These are phyloP conservation scores for Podila epicladia DNA, from an alignment of 192 early-diverging fungal genomes.

Conservation along the genomic window DNA sequence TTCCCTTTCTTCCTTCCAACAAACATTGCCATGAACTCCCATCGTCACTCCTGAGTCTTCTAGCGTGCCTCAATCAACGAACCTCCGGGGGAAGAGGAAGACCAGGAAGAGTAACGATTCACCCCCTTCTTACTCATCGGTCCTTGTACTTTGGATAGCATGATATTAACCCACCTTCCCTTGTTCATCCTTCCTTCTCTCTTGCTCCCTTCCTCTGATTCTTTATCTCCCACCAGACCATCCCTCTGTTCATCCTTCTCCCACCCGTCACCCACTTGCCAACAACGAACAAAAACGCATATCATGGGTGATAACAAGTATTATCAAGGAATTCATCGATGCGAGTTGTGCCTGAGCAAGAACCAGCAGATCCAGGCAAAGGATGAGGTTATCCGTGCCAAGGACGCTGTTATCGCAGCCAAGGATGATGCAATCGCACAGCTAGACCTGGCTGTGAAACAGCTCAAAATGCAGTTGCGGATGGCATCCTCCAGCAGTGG, in stretches of 20 bases:
- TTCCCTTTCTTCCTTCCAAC: neutral
- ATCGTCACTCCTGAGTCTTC: too few species aligned
- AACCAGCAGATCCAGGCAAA: conserved; percentile 27
- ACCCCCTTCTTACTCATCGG: too few species aligned
- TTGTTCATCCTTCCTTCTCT: neutral
- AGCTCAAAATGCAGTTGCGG: conserved; percentile 23
- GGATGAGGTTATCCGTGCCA: conserved; percentile 40
- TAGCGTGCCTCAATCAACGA: too few species aligned
- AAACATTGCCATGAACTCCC: neutral
- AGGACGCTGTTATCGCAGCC: conserved; percentile 32
- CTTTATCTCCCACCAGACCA: too few species aligned
- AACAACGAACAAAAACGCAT: neutral
- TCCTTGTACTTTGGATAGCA: too few species aligned
- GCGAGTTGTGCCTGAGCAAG: conserved; percentile 24
- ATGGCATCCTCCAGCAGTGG: neutral
- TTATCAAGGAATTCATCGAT: conserved; percentile 1
- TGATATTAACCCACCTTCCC: neutral
- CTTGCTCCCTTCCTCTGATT: neutral
- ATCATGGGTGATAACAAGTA: neutral
- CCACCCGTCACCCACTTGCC: neutral
- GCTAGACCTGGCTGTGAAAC: conserved; percentile 27
- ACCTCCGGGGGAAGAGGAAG: too few species aligned
- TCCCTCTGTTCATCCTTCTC: neutral
- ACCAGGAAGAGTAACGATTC: too few species aligned
- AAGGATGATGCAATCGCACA: conserved; percentile 36